phyloP scores from a whole-genome alignment of 129 eudicot genomes.

The Scalesia atractyloides region DNA sequence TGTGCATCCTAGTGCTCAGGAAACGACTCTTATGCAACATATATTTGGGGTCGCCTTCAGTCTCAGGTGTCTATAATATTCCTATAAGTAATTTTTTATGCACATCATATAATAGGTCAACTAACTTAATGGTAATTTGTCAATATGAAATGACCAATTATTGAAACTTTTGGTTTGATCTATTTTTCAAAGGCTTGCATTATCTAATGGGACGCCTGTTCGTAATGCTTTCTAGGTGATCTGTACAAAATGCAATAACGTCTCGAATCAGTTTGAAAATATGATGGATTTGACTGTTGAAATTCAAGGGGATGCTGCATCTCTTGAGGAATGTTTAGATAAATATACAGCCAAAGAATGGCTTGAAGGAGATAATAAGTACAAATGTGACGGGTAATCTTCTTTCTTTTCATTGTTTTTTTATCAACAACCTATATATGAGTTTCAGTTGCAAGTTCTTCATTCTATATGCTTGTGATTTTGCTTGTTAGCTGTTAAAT shows the following conservation, averaged over 20 bases:
- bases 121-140: not conserved
- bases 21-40: conserved; percentile 91
- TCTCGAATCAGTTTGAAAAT: conserved; percentile 85
- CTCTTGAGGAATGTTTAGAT: conserved; percentile 90
- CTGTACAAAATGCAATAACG: conserved; percentile 70
- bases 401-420: conserved; percentile 9
- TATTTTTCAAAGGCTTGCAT: not conserved
- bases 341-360: conserved; percentile 82
- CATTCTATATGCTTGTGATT: not conserved
- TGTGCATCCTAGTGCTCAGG: conserved; percentile 73
- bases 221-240: conserved; percentile 54
- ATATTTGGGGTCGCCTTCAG: conserved; percentile 95
- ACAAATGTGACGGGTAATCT: conserved; percentile 85
- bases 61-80: conserved; percentile 62
- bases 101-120: not conserved
- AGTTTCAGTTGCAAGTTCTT: conserved; percentile 7
- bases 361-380: conserved; percentile 95
- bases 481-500: conserved; percentile 4
- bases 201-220: conserved; percentile 17
- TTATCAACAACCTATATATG: conserved; percentile 8
- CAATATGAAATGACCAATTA: not conserved
- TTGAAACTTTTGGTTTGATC: not conserved
- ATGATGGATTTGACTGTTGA: conserved; percentile 99
- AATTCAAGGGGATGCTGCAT: conserved; percentile 86
- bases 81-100: not conserved